Base-by-base conservation (phyloP, 2,329 filamentous ascomycete genomes). In the Tolypocladium sp. region DNA sequence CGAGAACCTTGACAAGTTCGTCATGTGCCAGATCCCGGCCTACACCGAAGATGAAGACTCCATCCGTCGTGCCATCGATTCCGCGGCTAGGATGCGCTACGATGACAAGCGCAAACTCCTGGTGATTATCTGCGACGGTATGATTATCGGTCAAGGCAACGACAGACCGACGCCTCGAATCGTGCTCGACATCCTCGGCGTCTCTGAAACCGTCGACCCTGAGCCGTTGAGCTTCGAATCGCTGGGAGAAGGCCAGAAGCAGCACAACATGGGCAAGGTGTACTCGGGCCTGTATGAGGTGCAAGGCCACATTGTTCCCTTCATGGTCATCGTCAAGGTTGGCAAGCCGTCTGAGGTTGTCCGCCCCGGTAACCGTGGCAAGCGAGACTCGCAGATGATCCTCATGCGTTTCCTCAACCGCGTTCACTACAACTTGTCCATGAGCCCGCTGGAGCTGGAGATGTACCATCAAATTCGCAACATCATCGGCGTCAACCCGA, bases 21-120 rank as follows among this genome's bases (percentile, higher is more conserved):
- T 99, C 72, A 97, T 99, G 75, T 96, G 91, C 70, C 95, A 97
- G 74, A 93, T 99, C 61, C 94, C 94, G 0, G 94, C 92, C 1
- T 99, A 99, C 69, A 99, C 94, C 0, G 94, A 99, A 78, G 94
- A 97, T 70, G 95, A 99, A 73, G 95, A 99, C 0, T 97, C 93
- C 41, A 82, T 99, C 33, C 91, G 94, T 58, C 92, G 93, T 80
- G 94, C 94, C 60, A 96, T 99, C 67, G 94, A 99, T 73, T 99
- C 94, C 0, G 90, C 91, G 60, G 92, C 94, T 35, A 84, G 92
- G 62, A 97, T 97, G 92, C 87, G 87, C 65, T 99, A 99, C 70
- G 94, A 99, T 69, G 93, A 99, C 72, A 99, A 99, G 79, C 91
- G 94, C 69, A 99, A 99, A 79, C 82, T 99, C 15, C 80, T 99